Evolutionary conservation across 192 early-diverging fungal genomes (phyloP).

Genomic region (Pilobolus umbonatus): DNA sequence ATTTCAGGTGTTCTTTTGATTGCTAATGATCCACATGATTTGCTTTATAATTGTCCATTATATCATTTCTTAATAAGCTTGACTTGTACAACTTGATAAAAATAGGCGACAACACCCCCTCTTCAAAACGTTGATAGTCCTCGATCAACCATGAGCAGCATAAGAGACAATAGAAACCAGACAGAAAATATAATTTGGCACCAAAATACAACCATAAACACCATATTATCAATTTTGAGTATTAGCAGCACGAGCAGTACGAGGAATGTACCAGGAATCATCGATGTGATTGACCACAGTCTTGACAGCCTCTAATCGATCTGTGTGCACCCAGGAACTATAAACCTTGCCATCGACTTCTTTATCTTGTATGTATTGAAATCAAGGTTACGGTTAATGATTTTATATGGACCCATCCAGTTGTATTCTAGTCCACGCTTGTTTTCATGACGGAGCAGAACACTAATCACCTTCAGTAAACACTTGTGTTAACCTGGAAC

Average conservation of each 20-base stretch:
- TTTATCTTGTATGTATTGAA: constrained; percentile 4
- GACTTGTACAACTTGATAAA: no score
- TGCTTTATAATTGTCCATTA: no score
- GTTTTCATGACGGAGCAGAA: background rate
- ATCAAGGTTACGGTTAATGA: background rate
- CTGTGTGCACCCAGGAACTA: constrained; percentile 9
- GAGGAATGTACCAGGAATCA: constrained; percentile 2
- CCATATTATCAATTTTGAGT: no score
- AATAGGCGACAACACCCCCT: no score
- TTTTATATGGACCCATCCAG: constrained; percentile 8
- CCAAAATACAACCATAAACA: no score
- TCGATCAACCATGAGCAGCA: no score
- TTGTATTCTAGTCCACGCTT: constrained; percentile 8
- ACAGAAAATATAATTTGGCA: no score
- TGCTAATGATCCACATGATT: no score
- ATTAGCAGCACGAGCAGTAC: constrained; percentile 1
- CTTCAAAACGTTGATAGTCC: no score
- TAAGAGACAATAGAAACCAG: no score
- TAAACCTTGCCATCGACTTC: background rate
- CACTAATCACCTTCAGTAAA: constrained; percentile 6
- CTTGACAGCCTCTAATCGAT: background rate
- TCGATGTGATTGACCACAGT: background rate
- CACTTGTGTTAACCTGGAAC: background rate
- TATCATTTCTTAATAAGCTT: no score
- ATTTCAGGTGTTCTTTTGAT: no score